phyloP scores from a whole-genome alignment of 495 filamentous ascomycete genomes.

The Penicillium salamii region DNA sequence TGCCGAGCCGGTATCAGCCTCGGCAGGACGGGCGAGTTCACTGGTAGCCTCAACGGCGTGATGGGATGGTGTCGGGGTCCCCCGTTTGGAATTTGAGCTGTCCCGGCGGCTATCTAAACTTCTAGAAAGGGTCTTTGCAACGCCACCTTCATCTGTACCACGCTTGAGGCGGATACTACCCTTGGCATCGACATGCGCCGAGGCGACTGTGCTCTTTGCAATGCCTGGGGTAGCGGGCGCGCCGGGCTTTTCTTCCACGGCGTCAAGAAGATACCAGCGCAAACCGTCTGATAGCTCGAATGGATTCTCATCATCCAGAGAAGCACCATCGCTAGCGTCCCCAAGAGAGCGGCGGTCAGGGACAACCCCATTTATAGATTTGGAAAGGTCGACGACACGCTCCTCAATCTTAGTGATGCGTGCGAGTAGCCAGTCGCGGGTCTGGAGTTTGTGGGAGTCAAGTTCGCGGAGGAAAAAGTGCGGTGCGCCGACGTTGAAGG shows the following conservation, averaged over 20 bases:
- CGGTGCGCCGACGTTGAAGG: slow-evolving; percentile 94
- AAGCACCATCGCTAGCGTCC: slow-evolving; percentile 53
- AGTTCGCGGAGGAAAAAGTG: slow-evolving; percentile 97
- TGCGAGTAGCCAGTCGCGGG: slow-evolving; percentile 89
- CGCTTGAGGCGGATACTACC: slow-evolving; percentile 64
- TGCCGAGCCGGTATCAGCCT: slow-evolving; percentile 30
- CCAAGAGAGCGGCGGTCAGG: slow-evolving; percentile 55
- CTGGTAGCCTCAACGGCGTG: slow-evolving; percentile 34
- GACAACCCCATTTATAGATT: slow-evolving; percentile 57
- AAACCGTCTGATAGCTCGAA: slow-evolving; percentile 95
- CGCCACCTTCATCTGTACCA: slow-evolving; percentile 49
- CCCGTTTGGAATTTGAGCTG: slow-evolving; percentile 77
- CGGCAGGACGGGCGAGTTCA: slow-evolving; percentile 37
- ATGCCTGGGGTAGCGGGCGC: slow-evolving; percentile 88
- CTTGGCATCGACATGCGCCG: slow-evolving; percentile 81
- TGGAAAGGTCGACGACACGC: slow-evolving; percentile 88
- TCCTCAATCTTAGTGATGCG: slow-evolving; percentile 91
- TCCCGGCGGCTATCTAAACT: slow-evolving; percentile 88
- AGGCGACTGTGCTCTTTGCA: slow-evolving; percentile 84
- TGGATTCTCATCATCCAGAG: slow-evolving; percentile 91
- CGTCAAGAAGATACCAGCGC: slow-evolving; percentile 94
- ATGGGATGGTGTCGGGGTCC: slow-evolving; percentile 33
- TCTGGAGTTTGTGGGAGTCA: slow-evolving; percentile 77
- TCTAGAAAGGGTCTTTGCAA: slow-evolving; percentile 76
- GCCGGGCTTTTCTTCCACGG: slow-evolving; percentile 89